Evolutionary conservation across 257 asterid genomes (phyloP), one percentile per base, ranked within the genome.

Genomic region (Solanum piurae): DNA sequence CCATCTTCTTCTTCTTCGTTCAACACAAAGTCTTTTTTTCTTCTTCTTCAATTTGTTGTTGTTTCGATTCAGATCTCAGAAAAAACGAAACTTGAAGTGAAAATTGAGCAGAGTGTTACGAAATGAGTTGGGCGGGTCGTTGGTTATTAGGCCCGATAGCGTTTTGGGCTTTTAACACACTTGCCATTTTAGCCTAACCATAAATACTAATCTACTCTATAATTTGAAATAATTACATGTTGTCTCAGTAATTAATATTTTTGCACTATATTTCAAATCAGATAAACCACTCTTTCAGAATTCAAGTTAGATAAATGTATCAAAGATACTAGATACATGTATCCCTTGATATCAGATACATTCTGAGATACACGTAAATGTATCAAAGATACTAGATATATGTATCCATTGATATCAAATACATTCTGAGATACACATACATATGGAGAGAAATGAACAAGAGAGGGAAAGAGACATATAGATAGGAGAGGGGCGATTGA

Each of bases 1-100:
- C 92, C 91, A 90, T 86, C 12, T 85, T 40, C 79, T 62, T 68
- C 77, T 85, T 83, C 75, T 20, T n/a, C 62, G 10, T 82, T 44
- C 86, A 37, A 37, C 83, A 75, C 3, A 74, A 37, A 13, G 25
- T 37, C 55, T n/a, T 10, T 23, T 6, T 21, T 6, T 5, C 5
- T 9, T 40, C 25, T 38, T 75, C 52, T 75, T 75, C 36, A 20
- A 42, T n/a, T 13, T 76, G 58, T 52, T n/a, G 16, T 38, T 12
- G 23, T n/a, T 27, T 27, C 3, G 85, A 79, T 79, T 79, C 85
- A 79, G 85, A 79, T 79, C 66, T 79, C 66, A 44, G 16, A 13
- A 79, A 77, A 72, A 72, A 8, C 12, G 3, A 25, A 6, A 2
- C 14, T 27, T 42, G 2, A 14, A 76, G 46, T 73, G 83, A 40